Evolutionary conservation across 108 stramenopile genomes (phyloP).

Genomic region (Fistulifera pelliculosa): DNA sequence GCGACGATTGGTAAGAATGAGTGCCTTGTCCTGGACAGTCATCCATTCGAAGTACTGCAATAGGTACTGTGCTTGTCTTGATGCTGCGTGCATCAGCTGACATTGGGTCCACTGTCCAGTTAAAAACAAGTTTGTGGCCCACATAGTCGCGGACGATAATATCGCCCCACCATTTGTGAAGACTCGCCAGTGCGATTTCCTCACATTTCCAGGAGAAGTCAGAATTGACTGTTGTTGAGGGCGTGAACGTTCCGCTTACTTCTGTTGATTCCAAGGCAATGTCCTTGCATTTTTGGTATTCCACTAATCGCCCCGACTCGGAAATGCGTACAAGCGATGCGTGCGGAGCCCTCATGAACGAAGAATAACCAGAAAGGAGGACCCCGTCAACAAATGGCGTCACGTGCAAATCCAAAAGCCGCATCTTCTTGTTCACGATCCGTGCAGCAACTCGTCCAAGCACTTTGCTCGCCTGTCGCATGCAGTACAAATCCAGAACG

Average conservation of each 20-base stretch:
- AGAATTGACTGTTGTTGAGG: neutral
- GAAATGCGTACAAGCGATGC: neutral
- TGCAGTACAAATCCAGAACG: neutral
- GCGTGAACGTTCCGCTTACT: neutral
- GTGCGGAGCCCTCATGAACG: neutral
- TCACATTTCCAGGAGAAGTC: slow-evolving; percentile 1
- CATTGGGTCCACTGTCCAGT: neutral
- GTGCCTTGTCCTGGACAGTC: too few species aligned
- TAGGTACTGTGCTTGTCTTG: too few species aligned
- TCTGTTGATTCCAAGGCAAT: neutral
- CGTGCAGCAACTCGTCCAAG: neutral
- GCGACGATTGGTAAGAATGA: too few species aligned
- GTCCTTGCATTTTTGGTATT: neutral
- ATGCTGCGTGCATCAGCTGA: neutral
- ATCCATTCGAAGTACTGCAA: too few species aligned
- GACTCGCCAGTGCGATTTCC: slow-evolving; percentile 3
- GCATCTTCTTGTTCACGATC: neutral
- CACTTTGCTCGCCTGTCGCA: slow-evolving; percentile 1
- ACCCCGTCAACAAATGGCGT: slow-evolving; percentile 5
- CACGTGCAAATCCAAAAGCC: neutral
- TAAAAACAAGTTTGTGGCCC: slow-evolving; percentile 3
- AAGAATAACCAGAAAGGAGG: slow-evolving; percentile 2
- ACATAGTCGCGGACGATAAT: neutral
- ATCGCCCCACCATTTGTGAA: slow-evolving; percentile 6
- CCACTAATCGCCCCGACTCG: slow-evolving; percentile 1